Percentiles rank a stretch among this genome's conserved stretches.
These are phyloP conservation scores for Penicillium freii DNA, from an alignment of 2,329 filamentous ascomycete genomes.

Conservation along the genomic window DNA sequence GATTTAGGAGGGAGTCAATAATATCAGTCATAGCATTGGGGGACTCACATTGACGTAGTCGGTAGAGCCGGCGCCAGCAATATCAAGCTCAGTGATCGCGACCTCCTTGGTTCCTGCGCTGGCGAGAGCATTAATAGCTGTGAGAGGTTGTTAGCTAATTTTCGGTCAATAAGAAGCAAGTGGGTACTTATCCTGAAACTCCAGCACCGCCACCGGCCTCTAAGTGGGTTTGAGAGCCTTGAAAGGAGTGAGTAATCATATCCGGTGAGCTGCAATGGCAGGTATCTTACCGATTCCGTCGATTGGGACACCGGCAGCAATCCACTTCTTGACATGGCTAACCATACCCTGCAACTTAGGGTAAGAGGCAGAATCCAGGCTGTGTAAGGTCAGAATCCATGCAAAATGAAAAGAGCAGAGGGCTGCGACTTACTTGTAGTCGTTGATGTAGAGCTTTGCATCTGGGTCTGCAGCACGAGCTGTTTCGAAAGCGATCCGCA, in stretches of 20 bases:
- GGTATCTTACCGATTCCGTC: constrained; percentile 55
- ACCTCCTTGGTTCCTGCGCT: constrained; percentile 54
- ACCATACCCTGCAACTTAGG: constrained; percentile 60
- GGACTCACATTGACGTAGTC: constrained; percentile 56
- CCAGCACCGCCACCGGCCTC: constrained; percentile 10
- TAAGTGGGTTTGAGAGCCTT: constrained; percentile 55
- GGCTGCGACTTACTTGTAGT: constrained; percentile 49
- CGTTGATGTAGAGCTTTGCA: constrained; percentile 74
- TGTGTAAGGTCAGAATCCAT: constrained; percentile 42
- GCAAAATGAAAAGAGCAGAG: background rate
- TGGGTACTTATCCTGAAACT: constrained; percentile 1
- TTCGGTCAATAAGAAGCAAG: background rate
- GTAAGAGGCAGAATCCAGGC: constrained; percentile 60
- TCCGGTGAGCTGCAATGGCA: constrained; percentile 13
- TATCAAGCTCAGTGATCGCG: constrained; percentile 68
- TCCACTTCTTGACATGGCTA: constrained; percentile 62
- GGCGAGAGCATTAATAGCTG: constrained; percentile 55
- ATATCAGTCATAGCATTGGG: constrained; percentile 13
- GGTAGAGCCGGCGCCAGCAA: constrained; percentile 53
- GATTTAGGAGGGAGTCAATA: constrained; percentile 15
- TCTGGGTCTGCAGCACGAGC: constrained; percentile 64
- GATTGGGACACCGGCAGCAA: constrained; percentile 61
- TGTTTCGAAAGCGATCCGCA: constrained; percentile 67
- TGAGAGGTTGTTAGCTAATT: constrained; percentile 29
- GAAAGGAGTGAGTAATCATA: constrained; percentile 10